Evolutionary conservation across 1,284 basidiomycete genomes (phyloP).

Genomic region (Ganoderma sp.): DNA sequence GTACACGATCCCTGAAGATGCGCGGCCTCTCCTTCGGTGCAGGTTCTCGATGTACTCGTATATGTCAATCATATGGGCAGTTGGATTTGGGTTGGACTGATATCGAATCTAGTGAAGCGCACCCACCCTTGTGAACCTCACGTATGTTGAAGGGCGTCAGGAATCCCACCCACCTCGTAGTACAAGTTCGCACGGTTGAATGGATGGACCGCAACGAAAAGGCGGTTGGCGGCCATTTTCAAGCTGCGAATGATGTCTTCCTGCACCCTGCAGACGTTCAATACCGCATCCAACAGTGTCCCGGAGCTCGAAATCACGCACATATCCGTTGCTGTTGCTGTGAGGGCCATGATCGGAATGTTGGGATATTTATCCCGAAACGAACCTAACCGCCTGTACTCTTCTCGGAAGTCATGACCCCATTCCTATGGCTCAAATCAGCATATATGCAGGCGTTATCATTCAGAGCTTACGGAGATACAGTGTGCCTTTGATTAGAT

Average conservation of each 20-base stretch:
- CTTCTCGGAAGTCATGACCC: slow-evolving; percentile 81
- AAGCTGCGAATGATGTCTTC: slow-evolving; percentile 73
- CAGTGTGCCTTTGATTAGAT: slow-evolving; percentile 69
- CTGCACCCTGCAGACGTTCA: slow-evolving; percentile 52
- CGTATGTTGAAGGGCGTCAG: not conserved
- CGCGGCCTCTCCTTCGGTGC: slow-evolving; percentile 59
- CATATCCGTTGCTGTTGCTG: slow-evolving; percentile 75
- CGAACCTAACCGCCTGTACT: slow-evolving; percentile 73
- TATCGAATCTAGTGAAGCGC: slow-evolving; percentile 61
- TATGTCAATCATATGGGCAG: slow-evolving; percentile 66
- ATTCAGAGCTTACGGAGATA: slow-evolving; percentile 61
- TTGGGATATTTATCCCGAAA: slow-evolving; percentile 73
- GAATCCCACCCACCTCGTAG: slow-evolving; percentile 64
- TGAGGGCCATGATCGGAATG: slow-evolving; percentile 86
- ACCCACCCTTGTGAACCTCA: not conserved
- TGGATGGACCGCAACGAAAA: slow-evolving; percentile 73
- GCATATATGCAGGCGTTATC: slow-evolving; percentile 5
- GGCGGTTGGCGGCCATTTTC: slow-evolving; percentile 58
- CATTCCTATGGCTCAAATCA: slow-evolving; percentile 62
- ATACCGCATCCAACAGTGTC: slow-evolving; percentile 8
- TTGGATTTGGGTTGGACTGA: slow-evolving; percentile 53
- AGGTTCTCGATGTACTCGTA: slow-evolving; percentile 68
- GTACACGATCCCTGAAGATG: slow-evolving; percentile 83
- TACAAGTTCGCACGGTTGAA: slow-evolving; percentile 84
- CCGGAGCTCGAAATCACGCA: slow-evolving; percentile 39